These are phyloP conservation scores for Tremella fuciformis DNA, from an alignment of 768 basidiomycete genomes.

Conservation along the genomic window DNA sequence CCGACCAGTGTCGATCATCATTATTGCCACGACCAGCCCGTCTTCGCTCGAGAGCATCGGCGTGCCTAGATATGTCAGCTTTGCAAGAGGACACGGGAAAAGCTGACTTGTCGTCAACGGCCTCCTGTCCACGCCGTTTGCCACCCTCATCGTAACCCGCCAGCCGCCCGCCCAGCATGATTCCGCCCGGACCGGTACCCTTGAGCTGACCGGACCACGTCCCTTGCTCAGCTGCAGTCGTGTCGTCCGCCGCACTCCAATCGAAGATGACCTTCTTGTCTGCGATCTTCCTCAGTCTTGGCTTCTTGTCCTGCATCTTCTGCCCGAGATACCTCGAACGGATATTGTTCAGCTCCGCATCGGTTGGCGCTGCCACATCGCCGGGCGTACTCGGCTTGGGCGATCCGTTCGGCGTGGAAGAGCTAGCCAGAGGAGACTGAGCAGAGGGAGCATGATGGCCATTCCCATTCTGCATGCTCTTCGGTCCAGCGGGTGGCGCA, in stretches of 20 bases:
- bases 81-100: background rate
- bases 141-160: slow-evolving; percentile 49
- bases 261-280: slow-evolving; percentile 99
- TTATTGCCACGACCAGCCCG: slow-evolving; percentile 74
- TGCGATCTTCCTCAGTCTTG: slow-evolving; percentile 60
- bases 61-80: slow-evolving; percentile 57
- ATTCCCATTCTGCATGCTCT: slow-evolving; percentile 21
- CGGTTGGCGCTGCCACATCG: slow-evolving; percentile 54
- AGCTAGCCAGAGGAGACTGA: slow-evolving; percentile 30
- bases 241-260: slow-evolving; percentile 97
- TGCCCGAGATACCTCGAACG: slow-evolving; percentile 86
- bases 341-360: slow-evolving; percentile 74
- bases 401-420: slow-evolving; percentile 50
- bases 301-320: slow-evolving; percentile 33
- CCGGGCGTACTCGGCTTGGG: slow-evolving; percentile 27
- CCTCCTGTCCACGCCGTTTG: slow-evolving; percentile 23
- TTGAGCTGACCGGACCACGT: slow-evolving; percentile 32
- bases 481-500: slow-evolving; percentile 55
- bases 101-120: slow-evolving; percentile 20
- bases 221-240: slow-evolving; percentile 57
- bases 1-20: slow-evolving; percentile 97
- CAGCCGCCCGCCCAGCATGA: slow-evolving; percentile 49
- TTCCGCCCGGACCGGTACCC: slow-evolving; percentile 34
- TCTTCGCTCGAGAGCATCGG: slow-evolving; percentile 77
- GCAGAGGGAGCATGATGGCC: slow-evolving; percentile 8